Evolutionary conservation across 2,329 filamentous ascomycete species (phyloP).

Genomic region (Trichoderma sp.): DNA sequence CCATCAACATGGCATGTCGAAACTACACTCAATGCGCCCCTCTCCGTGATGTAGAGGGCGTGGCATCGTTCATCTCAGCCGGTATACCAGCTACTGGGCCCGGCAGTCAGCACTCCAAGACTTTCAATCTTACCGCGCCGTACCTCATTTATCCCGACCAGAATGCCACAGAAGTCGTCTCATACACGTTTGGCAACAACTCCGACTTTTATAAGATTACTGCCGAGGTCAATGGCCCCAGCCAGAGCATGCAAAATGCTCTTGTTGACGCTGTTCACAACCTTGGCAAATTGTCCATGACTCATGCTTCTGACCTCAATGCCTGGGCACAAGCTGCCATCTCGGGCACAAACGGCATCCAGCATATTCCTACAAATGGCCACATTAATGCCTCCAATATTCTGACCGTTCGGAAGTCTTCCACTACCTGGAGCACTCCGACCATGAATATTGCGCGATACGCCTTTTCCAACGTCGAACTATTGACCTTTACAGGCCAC

Average conservation of each 20-base stretch:
- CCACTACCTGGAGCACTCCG: conserved; percentile 10
- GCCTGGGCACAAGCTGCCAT: conserved; percentile 8
- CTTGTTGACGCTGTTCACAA: conserved; percentile 6
- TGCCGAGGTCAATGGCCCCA: conserved; percentile 3
- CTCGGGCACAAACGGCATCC: not conserved
- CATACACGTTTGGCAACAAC: conserved; percentile 7
- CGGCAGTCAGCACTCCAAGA: conserved; percentile 16
- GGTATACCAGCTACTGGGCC: conserved; percentile 8
- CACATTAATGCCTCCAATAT: conserved; percentile 9
- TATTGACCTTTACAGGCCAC: conserved; percentile 4
- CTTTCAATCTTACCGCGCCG: conserved; percentile 1
- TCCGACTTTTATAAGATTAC: conserved; percentile 22
- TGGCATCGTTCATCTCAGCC: conserved; percentile 12
- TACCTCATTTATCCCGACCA: conserved; percentile 8
- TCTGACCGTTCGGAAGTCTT: not conserved
- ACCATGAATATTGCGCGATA: conserved; percentile 20
- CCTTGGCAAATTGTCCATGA: conserved; percentile 18
- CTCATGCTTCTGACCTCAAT: not conserved
- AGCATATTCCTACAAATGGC: conserved; percentile 9
- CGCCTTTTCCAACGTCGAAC: not conserved
- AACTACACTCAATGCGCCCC: conserved; percentile 14
- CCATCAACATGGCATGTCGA: conserved; percentile 16
- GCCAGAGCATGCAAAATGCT: conserved; percentile 15
- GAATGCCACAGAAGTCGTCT: not conserved
- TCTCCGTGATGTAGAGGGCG: conserved; percentile 3